These are phyloP conservation scores for Pseudomonodictys pantanalensis DNA, from an alignment of 495 filamentous ascomycete genomes.

Conservation along the genomic window DNA sequence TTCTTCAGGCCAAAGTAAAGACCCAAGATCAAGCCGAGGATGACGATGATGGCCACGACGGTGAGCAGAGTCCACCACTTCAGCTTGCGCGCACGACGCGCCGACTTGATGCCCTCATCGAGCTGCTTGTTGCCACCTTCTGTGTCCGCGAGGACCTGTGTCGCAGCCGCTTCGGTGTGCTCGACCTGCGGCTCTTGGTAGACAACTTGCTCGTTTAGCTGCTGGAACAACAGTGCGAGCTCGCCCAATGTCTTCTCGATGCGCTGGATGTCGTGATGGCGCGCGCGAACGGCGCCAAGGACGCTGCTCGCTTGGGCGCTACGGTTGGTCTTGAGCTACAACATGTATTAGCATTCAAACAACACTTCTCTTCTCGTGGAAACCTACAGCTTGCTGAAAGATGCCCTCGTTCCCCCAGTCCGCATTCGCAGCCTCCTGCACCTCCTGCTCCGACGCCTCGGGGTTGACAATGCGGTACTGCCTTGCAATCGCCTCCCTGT, in stretches of 20 bases:
- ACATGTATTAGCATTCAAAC: neutral
- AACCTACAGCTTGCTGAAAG: conserved; percentile 69
- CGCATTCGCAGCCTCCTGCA: conserved; percentile 59
- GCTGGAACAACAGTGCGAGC: conserved; percentile 62
- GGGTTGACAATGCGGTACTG: conserved; percentile 77
- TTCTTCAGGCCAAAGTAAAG: conserved; percentile 43
- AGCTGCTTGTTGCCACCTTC: conserved; percentile 60
- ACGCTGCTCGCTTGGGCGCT: conserved; percentile 61
- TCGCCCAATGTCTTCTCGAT: conserved; percentile 67
- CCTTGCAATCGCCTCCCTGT: conserved; percentile 67
- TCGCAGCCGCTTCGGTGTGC: conserved; percentile 54
- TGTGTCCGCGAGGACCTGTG: conserved; percentile 56
- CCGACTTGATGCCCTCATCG: conserved; percentile 57
- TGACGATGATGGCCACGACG: conserved; percentile 47
- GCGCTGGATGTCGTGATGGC: conserved; percentile 70
- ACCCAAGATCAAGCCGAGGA: conserved; percentile 45
- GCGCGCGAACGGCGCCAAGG: conserved; percentile 69
- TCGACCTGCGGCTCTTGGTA: conserved; percentile 58
- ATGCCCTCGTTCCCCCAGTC: conserved; percentile 74
- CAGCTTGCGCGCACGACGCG: conserved; percentile 56
- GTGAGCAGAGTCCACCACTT: conserved; percentile 71
- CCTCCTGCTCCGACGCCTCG: conserved; percentile 62
- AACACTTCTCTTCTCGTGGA: neutral
- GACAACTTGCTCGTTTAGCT: conserved; percentile 63
- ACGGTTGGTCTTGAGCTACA: conserved; percentile 66